Evolutionary conservation across 768 basidiomycete species (phyloP).

Genomic region (Boletus sp.): DNA sequence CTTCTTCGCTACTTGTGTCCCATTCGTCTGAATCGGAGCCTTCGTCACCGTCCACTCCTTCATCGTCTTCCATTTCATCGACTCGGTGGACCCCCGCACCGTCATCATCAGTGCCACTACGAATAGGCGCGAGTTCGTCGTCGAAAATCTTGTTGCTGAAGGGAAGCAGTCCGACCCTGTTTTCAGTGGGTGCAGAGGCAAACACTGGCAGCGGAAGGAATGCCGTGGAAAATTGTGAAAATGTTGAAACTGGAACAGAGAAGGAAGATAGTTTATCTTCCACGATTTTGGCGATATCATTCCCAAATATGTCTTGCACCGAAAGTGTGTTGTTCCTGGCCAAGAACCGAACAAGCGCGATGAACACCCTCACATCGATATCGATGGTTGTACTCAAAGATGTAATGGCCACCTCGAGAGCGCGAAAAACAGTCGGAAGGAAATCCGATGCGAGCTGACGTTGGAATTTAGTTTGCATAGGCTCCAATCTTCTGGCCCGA

Average conservation of each 20-base stretch:
- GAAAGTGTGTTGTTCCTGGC: conserved; percentile 23
- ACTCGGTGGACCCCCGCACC: conserved; percentile 3
- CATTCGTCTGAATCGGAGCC: conserved; percentile 19
- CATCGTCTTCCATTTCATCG: conserved; percentile 12
- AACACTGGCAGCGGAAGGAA: conserved; percentile 18
- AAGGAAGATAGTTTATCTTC: conserved; percentile 21
- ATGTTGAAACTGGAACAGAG: conserved; percentile 16
- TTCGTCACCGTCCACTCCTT: conserved; percentile 15
- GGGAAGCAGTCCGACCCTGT: conserved; percentile 31
- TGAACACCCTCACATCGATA: conserved; percentile 54
- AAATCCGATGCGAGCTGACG: conserved; percentile 36
- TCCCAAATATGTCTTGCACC: conserved; percentile 30
- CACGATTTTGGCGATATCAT: conserved; percentile 23
- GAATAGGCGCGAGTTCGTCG: conserved; percentile 37
- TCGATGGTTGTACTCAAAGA: conserved; percentile 34
- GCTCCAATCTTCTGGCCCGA: conserved; percentile 36
- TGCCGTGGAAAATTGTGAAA: conserved; percentile 16
- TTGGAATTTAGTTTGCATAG: conserved; percentile 30
- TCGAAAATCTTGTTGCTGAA: conserved; percentile 45
- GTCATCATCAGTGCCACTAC: conserved; percentile 8
- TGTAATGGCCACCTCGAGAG: conserved; percentile 27
- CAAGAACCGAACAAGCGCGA: conserved; percentile 41
- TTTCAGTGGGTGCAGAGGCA: not conserved
- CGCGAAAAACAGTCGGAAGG: conserved; percentile 39
- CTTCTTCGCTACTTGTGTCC: conserved; percentile 21